phyloP scores from a whole-genome alignment of 2,329 filamentous ascomycete species.

The Zymoseptoria crescenta region DNA sequence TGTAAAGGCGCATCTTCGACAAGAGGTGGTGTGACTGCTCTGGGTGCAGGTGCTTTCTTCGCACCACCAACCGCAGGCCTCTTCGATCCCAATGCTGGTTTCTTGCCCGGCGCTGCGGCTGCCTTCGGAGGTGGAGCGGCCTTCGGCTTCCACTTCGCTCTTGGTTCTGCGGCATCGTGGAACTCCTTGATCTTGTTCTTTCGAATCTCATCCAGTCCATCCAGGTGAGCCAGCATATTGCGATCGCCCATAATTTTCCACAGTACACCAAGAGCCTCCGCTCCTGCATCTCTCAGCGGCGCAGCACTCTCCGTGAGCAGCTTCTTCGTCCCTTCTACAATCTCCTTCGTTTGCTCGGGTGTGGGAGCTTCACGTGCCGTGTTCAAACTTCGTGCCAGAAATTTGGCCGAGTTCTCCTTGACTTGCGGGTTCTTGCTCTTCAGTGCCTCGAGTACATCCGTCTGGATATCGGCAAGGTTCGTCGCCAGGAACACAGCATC shows the following conservation, averaged over 20 bases:
- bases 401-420: slow-evolving; percentile 90
- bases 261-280: slow-evolving; percentile 83
- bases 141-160: slow-evolving; percentile 88
- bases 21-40: slow-evolving; percentile 34
- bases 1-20: slow-evolving; percentile 47
- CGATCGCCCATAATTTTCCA: slow-evolving; percentile 99
- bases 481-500: slow-evolving; percentile 64
- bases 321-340: slow-evolving; percentile 86
- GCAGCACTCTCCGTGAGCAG: slow-evolving; percentile 84
- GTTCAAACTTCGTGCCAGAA: slow-evolving; percentile 79
- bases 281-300: slow-evolving; percentile 75
- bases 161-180: slow-evolving; percentile 72
- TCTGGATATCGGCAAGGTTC: slow-evolving; percentile 73
- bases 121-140: slow-evolving; percentile 53
- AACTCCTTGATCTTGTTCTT: slow-evolving; percentile 96
- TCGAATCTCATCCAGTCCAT: slow-evolving; percentile 88
- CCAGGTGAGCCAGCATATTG: slow-evolving; percentile 85
- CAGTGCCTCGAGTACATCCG: slow-evolving; percentile 77
- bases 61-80: slow-evolving; percentile 30
- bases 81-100: slow-evolving; percentile 44
- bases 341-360: slow-evolving; percentile 72
- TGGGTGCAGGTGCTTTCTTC: slow-evolving; percentile 41
- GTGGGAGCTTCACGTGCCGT: slow-evolving; percentile 75
- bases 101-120: slow-evolving; percentile 49
- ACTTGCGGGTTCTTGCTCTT: slow-evolving; percentile 96